Conservation (phyloP, 2,329 filamentous ascomycete species). For the Byssoonygena ceratinophila region DNA sequence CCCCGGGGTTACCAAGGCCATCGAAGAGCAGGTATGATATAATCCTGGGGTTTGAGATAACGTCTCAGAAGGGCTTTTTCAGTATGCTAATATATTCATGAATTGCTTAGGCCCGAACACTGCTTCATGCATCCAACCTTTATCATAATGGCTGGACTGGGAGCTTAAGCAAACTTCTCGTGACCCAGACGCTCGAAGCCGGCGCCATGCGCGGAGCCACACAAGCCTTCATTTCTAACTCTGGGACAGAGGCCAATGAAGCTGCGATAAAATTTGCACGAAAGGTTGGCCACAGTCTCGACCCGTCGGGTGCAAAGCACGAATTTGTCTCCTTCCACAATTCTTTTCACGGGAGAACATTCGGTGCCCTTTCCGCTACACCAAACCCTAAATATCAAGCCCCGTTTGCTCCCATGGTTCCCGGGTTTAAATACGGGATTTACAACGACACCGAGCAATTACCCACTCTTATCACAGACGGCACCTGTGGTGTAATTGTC, state of each 20-base stretch:
- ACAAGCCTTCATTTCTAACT: conserved; percentile 89
- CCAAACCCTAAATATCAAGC: conserved; percentile 97
- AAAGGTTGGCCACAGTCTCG: conserved; percentile 70
- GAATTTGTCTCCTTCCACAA: conserved; percentile 85
- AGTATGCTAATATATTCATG: not conserved
- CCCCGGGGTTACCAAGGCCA: conserved; percentile 59
- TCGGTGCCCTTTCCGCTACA: conserved; percentile 90
- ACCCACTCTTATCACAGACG: conserved; percentile 62
- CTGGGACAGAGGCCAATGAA: conserved; percentile 93
- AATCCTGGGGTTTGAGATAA: too few species aligned
- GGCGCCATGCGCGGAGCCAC: conserved; percentile 72
- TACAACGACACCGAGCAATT: conserved; percentile 74
- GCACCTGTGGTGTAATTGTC: conserved; percentile 87
- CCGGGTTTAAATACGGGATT: conserved; percentile 75
- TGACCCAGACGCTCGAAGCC: conserved; percentile 67
- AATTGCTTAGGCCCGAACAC: conserved; percentile 57
- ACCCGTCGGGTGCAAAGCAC: conserved; percentile 61
- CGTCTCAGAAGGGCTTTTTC: too few species aligned
- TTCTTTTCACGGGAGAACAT: conserved; percentile 92
- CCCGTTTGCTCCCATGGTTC: conserved; percentile 90
- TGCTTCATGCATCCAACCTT: conserved; percentile 88
- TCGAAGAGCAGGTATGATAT: conserved; percentile 60
- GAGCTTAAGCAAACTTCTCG: conserved; percentile 70
- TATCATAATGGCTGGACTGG: conserved; percentile 98
- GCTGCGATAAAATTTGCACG: conserved; percentile 94